Percentiles rank a stretch among this genome's conserved stretches.
Evolutionary conservation across 345 rosid genomes (phyloP).

Genomic region (Citrus inodora): DNA sequence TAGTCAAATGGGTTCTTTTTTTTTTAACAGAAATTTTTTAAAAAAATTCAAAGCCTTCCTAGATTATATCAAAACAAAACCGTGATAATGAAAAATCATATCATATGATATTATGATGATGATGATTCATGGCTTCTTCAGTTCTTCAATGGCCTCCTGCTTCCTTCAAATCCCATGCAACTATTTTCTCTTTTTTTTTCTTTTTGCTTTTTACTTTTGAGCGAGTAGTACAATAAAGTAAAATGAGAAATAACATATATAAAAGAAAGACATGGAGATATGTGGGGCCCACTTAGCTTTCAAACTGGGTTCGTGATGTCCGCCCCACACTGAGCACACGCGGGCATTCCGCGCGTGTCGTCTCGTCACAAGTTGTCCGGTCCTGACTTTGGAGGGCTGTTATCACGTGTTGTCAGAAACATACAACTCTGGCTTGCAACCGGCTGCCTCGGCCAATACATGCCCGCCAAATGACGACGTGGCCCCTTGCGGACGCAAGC

Average conservation of each 20-base stretch:
- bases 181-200: not conserved
- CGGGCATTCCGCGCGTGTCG: not conserved
- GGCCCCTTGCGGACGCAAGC: too few relatives aligned
- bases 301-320: slow-evolving; percentile 35
- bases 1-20: slow-evolving; percentile 12
- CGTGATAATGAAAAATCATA: not conserved
- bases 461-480: not conserved
- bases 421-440: not conserved
- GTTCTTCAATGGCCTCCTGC: slow-evolving; percentile 4
- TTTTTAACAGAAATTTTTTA: not conserved
- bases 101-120: not conserved
- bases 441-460: not conserved
- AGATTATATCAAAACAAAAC: not conserved
- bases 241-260: too few relatives aligned
- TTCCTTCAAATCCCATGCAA: not conserved
- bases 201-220: not conserved
- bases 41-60: not conserved
- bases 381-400: not conserved
- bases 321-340: slow-evolving; percentile 27
- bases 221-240: not conserved
- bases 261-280: not conserved
- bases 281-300: slow-evolving; percentile 25
- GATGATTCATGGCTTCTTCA: not conserved
- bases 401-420: not conserved
- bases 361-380: not conserved